phyloP scores from a whole-genome alignment of 495 filamentous ascomycete genomes.

The Cryomyces minteri region DNA sequence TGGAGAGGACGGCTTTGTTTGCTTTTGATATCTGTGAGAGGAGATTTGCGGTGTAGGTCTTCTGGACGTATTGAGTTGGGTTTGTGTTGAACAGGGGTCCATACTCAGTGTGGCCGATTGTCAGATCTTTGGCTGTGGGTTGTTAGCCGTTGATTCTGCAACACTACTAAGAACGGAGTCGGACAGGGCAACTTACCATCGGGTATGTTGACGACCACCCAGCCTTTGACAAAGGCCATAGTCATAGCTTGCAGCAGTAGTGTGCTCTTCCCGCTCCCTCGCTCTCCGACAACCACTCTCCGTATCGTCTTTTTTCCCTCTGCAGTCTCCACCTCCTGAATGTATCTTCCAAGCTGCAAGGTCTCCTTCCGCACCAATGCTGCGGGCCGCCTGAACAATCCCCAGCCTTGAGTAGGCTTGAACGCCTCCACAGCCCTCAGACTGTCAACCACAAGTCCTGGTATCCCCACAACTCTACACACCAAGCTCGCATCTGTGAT shows the following conservation, averaged over 20 bases:
- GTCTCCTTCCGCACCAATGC: conserved; percentile 59
- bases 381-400: conserved; percentile 61
- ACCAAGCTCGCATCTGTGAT: conserved; percentile 19
- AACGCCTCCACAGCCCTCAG: conserved; percentile 74
- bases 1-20: conserved; percentile 46
- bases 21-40: conserved; percentile 51
- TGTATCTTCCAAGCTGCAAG: conserved; percentile 42
- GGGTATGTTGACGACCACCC: conserved; percentile 82
- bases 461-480: conserved; percentile 47
- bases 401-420: conserved; percentile 79
- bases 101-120: conserved; percentile 62
- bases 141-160: conserved; percentile 1
- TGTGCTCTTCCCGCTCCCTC: conserved; percentile 66
- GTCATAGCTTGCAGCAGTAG: conserved; percentile 71
- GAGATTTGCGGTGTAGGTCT: conserved; percentile 50
- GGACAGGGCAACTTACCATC: conserved; percentile 41
- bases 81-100: conserved; percentile 39
- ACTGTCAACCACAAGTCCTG: conserved; percentile 51
- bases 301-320: conserved; percentile 39
- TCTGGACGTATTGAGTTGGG: conserved; percentile 56
- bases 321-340: conserved; percentile 25
- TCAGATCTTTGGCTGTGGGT: conserved; percentile 56
- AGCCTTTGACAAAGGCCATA: conserved; percentile 63
- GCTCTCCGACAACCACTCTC: conserved; percentile 53
- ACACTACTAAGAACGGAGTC: conserved; percentile 1